These are phyloP conservation scores for Nannochloropsis oceanica DNA, from an alignment of 108 stramenopile species.

Conservation along the genomic window DNA sequence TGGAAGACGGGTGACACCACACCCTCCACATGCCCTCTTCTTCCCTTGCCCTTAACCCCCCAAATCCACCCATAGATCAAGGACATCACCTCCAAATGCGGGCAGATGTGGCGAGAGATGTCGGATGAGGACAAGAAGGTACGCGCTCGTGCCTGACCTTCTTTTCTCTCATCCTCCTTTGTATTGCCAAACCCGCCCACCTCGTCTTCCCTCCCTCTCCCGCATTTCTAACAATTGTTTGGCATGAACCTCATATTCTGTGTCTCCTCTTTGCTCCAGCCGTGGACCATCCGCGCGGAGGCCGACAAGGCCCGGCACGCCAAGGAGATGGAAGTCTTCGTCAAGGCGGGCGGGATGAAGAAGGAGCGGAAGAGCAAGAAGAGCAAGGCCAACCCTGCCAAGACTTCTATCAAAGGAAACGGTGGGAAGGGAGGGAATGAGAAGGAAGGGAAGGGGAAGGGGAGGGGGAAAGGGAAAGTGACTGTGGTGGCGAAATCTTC, in stretches of 20 bases:
- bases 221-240: too few relatives aligned
- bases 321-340: background rate
- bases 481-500: too few relatives aligned
- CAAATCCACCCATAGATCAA: background rate
- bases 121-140: background rate
- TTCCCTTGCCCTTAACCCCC: too few relatives aligned
- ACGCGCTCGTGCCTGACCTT: background rate
- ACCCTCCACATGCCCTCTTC: too few relatives aligned
- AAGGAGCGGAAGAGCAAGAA: background rate
- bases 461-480: background rate
- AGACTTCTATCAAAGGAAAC: background rate
- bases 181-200: too few relatives aligned
- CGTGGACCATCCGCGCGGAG: background rate
- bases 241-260: too few relatives aligned
- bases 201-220: too few relatives aligned
- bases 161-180: background rate
- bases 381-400: background rate
- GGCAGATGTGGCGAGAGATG: background rate
- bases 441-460: background rate
- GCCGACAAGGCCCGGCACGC: background rate
- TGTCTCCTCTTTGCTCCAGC: background rate
- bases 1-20: too few relatives aligned
- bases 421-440: background rate
- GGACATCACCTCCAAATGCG: background rate
- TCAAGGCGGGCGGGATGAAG: background rate